Conservation (phyloP, 1,284 basidiomycete genomes). For the Cryptococcus sp. region DNA sequence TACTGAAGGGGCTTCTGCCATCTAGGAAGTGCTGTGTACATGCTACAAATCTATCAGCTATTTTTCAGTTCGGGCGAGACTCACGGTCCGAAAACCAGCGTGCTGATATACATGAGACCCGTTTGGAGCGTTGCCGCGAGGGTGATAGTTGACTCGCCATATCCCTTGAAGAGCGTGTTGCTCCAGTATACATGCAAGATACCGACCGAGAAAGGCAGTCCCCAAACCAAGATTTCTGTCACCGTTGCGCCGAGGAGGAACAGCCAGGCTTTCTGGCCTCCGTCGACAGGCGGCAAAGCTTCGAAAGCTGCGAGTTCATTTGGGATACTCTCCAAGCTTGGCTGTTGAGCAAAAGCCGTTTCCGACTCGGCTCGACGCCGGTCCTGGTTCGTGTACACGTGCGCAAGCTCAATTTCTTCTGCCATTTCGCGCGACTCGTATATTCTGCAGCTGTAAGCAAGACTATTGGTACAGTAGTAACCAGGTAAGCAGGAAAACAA, state of each 20-base stretch:
- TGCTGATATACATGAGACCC: constrained; percentile 47
- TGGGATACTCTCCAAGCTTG: no score
- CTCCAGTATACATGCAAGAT: constrained; percentile 51
- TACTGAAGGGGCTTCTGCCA: constrained; percentile 31
- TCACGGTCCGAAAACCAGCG: constrained; percentile 43
- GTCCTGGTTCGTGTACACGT: no score
- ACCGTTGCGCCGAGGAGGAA: constrained; percentile 47
- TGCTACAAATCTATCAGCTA: constrained; percentile 29
- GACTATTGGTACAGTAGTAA: no score
- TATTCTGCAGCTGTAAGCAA: no score
- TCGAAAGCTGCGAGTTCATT: not conserved
- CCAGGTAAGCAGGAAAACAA: no score
- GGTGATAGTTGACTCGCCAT: constrained; percentile 40
- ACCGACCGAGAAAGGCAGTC: constrained; percentile 49
- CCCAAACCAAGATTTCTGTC: constrained; percentile 49
- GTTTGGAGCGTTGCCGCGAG: constrained; percentile 49
- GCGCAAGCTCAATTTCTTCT: no score
- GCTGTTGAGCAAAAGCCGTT: no score
- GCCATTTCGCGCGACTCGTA: no score
- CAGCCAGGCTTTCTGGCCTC: constrained; percentile 44
- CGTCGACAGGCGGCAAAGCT: constrained; percentile 45
- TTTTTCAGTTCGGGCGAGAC: constrained; percentile 12
- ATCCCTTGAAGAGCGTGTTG: constrained; percentile 38
- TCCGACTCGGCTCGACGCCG: no score
- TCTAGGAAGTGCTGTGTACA: constrained; percentile 26